phyloP scores from a whole-genome alignment of 1,284 basidiomycete species.

The Athelia psychrophila region DNA sequence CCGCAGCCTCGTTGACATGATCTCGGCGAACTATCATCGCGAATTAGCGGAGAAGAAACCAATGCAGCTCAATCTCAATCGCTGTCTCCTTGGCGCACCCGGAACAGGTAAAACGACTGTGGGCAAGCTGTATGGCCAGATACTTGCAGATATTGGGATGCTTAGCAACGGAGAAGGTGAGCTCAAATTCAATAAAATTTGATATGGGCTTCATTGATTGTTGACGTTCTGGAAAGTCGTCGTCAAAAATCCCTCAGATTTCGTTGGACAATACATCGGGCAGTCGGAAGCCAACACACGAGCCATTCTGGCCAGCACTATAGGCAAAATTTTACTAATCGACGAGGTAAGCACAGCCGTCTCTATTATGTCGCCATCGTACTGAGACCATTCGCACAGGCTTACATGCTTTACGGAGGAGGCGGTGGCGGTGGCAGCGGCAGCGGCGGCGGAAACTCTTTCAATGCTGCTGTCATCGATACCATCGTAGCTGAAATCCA shows the following conservation, averaged over 20 bases:
- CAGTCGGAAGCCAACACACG: slow-evolving; percentile 62
- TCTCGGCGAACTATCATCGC: slow-evolving; percentile 53
- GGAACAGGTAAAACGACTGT: slow-evolving; percentile 70
- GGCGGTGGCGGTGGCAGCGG: slow-evolving; percentile 28
- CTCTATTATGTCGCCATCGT: neutral
- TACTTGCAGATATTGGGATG: slow-evolving; percentile 55
- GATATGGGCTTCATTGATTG: neutral
- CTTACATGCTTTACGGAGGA: slow-evolving; percentile 63
- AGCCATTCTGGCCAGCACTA: slow-evolving; percentile 49
- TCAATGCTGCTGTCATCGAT: slow-evolving; percentile 66
- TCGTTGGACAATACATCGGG: slow-evolving; percentile 53
- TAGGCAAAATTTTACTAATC: slow-evolving; percentile 65
- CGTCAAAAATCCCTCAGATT: slow-evolving; percentile 63
- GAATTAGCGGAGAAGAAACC: slow-evolving; percentile 57
- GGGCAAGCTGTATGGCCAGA: slow-evolving; percentile 58
- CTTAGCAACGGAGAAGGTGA: slow-evolving; percentile 66
- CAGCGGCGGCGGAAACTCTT: slow-evolving; percentile 35
- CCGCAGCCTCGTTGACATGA: slow-evolving; percentile 40
- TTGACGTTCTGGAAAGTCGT: slow-evolving; percentile 39
- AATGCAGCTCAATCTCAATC: slow-evolving; percentile 52
- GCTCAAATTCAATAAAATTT: slow-evolving; percentile 4
- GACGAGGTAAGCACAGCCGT: slow-evolving; percentile 47
- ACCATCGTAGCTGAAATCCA: slow-evolving; percentile 73
- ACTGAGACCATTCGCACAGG: slow-evolving; percentile 32
- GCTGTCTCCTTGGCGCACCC: slow-evolving; percentile 57